Conservation (phyloP, 1,284 basidiomycete species). For the Papiliotrema terrestris region DNA sequence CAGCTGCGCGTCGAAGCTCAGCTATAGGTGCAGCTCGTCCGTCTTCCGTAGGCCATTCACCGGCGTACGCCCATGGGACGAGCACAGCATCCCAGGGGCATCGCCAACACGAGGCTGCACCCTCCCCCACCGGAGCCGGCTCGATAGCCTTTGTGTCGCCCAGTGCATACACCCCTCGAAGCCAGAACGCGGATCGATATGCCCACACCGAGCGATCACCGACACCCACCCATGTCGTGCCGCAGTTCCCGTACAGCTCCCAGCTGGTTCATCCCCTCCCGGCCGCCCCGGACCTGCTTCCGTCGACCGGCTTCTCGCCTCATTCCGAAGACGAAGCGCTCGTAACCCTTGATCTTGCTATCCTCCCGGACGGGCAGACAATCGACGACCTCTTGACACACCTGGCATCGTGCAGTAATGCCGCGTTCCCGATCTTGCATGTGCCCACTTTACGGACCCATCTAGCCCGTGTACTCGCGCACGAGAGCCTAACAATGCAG, state of each 20-base stretch:
- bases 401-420: neutral
- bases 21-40: too few relatives aligned
- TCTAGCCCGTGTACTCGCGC: neutral
- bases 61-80: too few relatives aligned
- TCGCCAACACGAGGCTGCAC: too few relatives aligned
- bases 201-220: neutral
- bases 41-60: too few relatives aligned
- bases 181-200: neutral
- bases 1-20: too few relatives aligned
- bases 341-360: neutral
- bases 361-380: neutral
- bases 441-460: neutral
- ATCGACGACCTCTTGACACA: neutral
- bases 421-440: neutral
- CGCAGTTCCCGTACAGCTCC: neutral
- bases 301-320: neutral
- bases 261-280: neutral
- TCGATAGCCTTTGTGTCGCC: neutral
- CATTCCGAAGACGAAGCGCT: neutral
- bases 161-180: neutral
- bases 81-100: too few relatives aligned
- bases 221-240: neutral
- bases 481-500: neutral
- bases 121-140: too few relatives aligned
- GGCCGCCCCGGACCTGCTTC: neutral